Base-by-base conservation (phyloP, 2,329 filamentous ascomycete genomes). In the Phoma sp. region DNA sequence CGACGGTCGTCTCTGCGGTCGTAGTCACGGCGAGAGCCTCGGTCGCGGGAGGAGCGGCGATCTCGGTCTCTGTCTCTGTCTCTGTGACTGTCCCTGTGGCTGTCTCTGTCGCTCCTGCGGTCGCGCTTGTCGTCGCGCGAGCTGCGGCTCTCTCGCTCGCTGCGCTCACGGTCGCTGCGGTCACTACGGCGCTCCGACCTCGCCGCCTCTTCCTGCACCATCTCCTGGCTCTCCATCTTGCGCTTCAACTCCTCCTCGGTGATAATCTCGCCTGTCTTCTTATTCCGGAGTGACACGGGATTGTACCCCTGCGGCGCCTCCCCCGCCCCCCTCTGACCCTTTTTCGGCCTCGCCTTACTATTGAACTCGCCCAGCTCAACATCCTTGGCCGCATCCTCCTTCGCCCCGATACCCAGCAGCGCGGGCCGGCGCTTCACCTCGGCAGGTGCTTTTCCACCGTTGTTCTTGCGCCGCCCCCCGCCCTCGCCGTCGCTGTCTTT, bases 351-450 rank as follows among this genome's bases (percentile, higher is more conserved):
- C 30, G 43, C 81, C 76, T 47, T 80, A 74, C 57, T 80, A 47
- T 79, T 78, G 90, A 90, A 96, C 1, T 85, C 88, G 1, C 90
- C 91, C 14, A 96, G 77, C 63, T 96, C 90, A 58, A 90, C 83
- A 22, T 69, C 69, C 41, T 81, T 79, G 1, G 81, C 82, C 4
- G 81, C 79, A 22, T 91, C 82, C 67, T 91, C 87, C 69, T 93
- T 96, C 9, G 93, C 93, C 3, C 93, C 95, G 7, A 98, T 88
- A 0, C 95, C 95, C 8, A 98, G 80, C 51, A 96, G 83, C 54
- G 91, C 91, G 13, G 91, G 88, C 44, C 93, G 85, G 46, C 87
- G 83, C 69, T 89, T 88, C 11, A 87, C 80, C 14, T 86, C 78
- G 58, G 85, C 87, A 32, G 86, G 80, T 61, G 89, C 89, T 25